A percentile compares a stretch with the other conserved stretches of the same genome.
These are phyloP conservation scores for Colletotrichum liriopes DNA, from an alignment of 2,329 filamentous ascomycete species.

Conservation along the genomic window DNA sequence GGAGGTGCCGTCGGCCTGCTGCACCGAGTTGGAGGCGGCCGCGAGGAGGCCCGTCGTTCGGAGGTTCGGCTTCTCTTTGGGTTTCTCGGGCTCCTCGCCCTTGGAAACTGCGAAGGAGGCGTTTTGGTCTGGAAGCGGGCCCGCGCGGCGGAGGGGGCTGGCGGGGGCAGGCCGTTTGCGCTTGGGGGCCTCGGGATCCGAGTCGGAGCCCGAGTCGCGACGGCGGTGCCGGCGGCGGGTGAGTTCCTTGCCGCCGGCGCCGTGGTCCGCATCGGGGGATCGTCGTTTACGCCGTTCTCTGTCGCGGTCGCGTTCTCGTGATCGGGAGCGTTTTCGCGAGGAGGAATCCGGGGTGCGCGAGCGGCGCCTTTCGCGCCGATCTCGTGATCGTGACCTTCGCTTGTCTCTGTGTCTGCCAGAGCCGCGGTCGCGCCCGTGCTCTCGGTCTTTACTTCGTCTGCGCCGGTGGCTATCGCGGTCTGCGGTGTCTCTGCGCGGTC, in stretches of 20 bases:
- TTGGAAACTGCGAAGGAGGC: conserved; percentile 72
- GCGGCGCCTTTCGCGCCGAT: conserved; percentile 32
- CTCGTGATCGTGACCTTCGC: conserved; percentile 29
- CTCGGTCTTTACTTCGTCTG: conserved; percentile 35
- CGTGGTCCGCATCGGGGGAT: conserved; percentile 44
- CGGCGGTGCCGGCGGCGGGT: conserved; percentile 13
- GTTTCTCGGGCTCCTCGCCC: conserved; percentile 66
- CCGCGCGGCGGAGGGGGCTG: conserved; percentile 51
- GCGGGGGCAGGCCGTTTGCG: conserved; percentile 45
- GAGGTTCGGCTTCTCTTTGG: conserved; percentile 93
- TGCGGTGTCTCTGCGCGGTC: conserved; percentile 24
- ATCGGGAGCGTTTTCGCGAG: conserved; percentile 29
- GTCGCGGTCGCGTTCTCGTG: conserved; percentile 45
- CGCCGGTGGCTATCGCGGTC: conserved; percentile 26
- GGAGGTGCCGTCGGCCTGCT: conserved; percentile 79
- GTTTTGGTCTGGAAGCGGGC: conserved; percentile 73
- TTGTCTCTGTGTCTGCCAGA: conserved; percentile 31
- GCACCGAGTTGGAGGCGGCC: conserved; percentile 85
- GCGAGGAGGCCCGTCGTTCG: conserved; percentile 85
- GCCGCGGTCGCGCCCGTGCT: conserved; percentile 13
- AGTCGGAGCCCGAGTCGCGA: conserved; percentile 45
- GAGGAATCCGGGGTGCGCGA: conserved; percentile 38
- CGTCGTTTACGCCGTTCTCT: conserved; percentile 48
- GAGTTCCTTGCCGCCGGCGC: conserved; percentile 32
- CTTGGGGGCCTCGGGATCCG: conserved; percentile 51